phyloP scores from a whole-genome alignment of 208 protist species.

The Trypanosoma mega region DNA sequence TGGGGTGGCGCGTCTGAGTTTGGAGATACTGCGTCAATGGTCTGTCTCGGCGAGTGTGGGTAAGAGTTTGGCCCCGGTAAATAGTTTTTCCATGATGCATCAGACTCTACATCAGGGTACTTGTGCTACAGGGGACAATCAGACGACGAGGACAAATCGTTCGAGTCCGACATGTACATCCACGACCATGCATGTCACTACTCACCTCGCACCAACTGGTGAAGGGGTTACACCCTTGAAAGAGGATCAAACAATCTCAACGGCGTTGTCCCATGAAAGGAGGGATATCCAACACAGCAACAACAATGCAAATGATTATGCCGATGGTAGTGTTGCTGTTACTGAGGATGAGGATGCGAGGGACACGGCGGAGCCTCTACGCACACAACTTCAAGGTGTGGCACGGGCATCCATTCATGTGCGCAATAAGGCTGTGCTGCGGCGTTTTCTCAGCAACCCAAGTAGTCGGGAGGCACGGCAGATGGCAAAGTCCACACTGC shows the following conservation, averaged over 20 bases:
- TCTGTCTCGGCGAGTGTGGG: conserved; percentile 7
- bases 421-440: conserved; percentile 40
- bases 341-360: no score
- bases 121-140: neutral
- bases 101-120: neutral
- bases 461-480: conserved; percentile 31
- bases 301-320: no score
- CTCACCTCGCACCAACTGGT: no score
- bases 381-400: conserved; percentile 33
- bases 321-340: no score
- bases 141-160: no score
- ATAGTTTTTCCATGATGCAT: neutral
- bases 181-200: no score
- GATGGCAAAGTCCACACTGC: conserved; percentile 26
- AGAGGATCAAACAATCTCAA: neutral
- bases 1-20: conserved; percentile 40
- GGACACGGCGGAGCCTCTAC: conserved; percentile 8
- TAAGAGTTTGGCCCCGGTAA: no score
- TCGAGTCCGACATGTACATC: no score
- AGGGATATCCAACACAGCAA: neutral
- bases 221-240: conserved; percentile 1
- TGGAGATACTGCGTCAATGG: conserved; percentile 48
- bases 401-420: conserved; percentile 48
- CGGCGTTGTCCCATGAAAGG: neutral
- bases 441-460: conserved; percentile 42